Evolutionary conservation across 2,329 filamentous ascomycete genomes (phyloP).

Genomic region (Leptographium lundbergii): DNA sequence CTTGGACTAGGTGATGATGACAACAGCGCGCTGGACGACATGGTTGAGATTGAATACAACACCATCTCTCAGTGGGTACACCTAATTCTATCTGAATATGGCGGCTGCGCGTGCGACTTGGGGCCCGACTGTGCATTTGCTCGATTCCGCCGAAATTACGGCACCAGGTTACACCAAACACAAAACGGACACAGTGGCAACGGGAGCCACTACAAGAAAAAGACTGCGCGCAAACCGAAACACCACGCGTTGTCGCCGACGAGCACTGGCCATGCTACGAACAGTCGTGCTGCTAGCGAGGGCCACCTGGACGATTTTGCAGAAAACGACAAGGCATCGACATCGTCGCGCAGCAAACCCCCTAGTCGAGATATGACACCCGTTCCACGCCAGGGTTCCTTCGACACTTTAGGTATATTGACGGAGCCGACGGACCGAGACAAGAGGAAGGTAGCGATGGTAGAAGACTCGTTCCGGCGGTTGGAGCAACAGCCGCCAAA

Average conservation of each 20-base stretch:
- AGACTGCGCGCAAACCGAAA: constrained; percentile 38
- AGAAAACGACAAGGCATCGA: constrained; percentile 40
- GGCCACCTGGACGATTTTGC: constrained; percentile 40
- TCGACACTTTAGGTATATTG: constrained; percentile 46
- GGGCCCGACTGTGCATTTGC: constrained; percentile 51
- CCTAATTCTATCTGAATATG: constrained; percentile 62
- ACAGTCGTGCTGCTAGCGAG: constrained; percentile 52
- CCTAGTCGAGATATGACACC: constrained; percentile 55
- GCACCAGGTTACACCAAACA: constrained; percentile 27
- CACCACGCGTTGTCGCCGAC: constrained; percentile 45
- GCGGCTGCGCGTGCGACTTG: constrained; percentile 63
- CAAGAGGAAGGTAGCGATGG: constrained; percentile 53
- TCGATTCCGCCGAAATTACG: constrained; percentile 48
- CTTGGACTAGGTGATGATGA: constrained; percentile 53
- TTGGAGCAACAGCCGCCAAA: constrained; percentile 46
- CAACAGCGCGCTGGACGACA: constrained; percentile 30
- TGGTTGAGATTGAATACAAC: constrained; percentile 48
- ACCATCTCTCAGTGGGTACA: constrained; percentile 53
- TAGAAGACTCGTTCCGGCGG: constrained; percentile 49
- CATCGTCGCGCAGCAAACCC: constrained; percentile 49
- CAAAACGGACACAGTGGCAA: background rate
- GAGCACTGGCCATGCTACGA: constrained; percentile 48
- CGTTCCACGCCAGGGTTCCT: constrained; percentile 40
- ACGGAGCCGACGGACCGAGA: constrained; percentile 54
- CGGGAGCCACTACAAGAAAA: constrained; percentile 28